A percentile compares a stretch with the other conserved stretches of the same genome.
Evolutionary conservation across 1,139 yeast genomes (phyloP).

Genomic region (Entelexis paramagnoliae): DNA sequence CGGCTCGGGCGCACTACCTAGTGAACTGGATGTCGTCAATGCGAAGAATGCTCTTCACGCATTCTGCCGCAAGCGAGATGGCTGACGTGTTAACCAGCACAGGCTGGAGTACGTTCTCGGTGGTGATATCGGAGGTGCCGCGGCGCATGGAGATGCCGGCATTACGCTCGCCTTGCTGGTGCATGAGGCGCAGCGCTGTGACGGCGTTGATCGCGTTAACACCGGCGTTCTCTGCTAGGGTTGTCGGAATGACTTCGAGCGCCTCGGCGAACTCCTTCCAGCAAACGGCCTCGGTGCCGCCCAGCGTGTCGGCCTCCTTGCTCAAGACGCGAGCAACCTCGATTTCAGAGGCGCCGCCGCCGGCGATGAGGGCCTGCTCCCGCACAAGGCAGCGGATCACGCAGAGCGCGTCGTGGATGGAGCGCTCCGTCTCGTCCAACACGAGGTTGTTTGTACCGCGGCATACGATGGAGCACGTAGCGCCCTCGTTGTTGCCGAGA

Average conservation of each 20-base stretch:
- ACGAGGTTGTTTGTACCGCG: slow-evolving; percentile 91
- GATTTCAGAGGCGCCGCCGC: slow-evolving; percentile 98
- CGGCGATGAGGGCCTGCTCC: slow-evolving; percentile 89
- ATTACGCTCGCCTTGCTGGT: slow-evolving; percentile 78
- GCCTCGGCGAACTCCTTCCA: slow-evolving; percentile 96
- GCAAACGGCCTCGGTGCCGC: slow-evolving; percentile 90
- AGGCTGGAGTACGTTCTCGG: slow-evolving; percentile 94
- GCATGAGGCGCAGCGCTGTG: slow-evolving; percentile 86
- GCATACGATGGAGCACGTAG: slow-evolving; percentile 50
- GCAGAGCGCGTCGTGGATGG: slow-evolving; percentile 93
- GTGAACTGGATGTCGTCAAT: slow-evolving; percentile 90
- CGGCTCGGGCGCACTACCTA: slow-evolving; percentile 35
- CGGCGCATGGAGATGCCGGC: slow-evolving; percentile 97
- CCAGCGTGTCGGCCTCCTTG: slow-evolving; percentile 64
- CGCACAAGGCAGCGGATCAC: slow-evolving; percentile 92
- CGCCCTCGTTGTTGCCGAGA: slow-evolving; percentile 53
- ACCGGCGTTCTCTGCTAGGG: slow-evolving; percentile 97
- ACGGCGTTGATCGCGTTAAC: slow-evolving; percentile 88
- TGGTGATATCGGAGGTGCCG: slow-evolving; percentile 84
- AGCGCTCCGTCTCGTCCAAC: slow-evolving; percentile 91
- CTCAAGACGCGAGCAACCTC: slow-evolving; percentile 76
- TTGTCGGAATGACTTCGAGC: slow-evolving; percentile 89
- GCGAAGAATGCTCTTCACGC: slow-evolving; percentile 89
- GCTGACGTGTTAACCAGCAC: slow-evolving; percentile 91
- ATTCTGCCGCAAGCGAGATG: slow-evolving; percentile 85